Base-by-base conservation (phyloP, 495 filamentous ascomycete species). In the Penicillium bialowiezense region DNA sequence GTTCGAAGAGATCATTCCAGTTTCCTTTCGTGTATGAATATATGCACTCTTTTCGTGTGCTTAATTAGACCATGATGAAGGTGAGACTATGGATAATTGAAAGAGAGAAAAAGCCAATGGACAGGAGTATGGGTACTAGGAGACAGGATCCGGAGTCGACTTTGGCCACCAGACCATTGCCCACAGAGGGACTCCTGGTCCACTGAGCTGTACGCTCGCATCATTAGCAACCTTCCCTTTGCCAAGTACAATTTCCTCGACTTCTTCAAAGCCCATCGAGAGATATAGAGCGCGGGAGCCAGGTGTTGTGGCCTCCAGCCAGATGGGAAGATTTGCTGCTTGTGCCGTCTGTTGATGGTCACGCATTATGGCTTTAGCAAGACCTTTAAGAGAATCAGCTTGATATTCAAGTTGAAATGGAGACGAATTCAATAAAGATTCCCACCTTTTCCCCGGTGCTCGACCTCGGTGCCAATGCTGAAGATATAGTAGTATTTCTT, bases 141-240 rank as follows among this genome's bases (percentile, higher is more conserved):
- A 26, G 7, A 7, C 7, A 32, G 7, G 14, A 28, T 15, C 19
- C 34, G 43, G 24, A 41, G 10, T 10, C n/a, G 26, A 26, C 19
- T 44, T 39, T 26, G 63, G 63, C 60, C 63, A 63, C 63, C 63
- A 62, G 0, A 69, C 59, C 65, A 69, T 69, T 6, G 60, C 63
- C 50, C 52, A 69, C 2, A 69, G 17, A 0, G 56, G 42, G 6
- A 69, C 31, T 2, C 63, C 60, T 3, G 57, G 39, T 3, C 63
- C 63, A 32, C 49, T 51, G 17, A 42, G 36, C 43, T 66, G 50
- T n/a, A 51, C 12, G 7, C 13, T 52, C n/a, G 57, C 57, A 44
- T 66, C 55, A 4, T 47, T 41, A 44, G 40, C 48, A 20, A 63
- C 63, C 20, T 63, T 63, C 12, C 52, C 52, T 15, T 63, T 60